phyloP scores from a whole-genome alignment of 345 rosid genomes.

The Stellera chamaejasme region DNA sequence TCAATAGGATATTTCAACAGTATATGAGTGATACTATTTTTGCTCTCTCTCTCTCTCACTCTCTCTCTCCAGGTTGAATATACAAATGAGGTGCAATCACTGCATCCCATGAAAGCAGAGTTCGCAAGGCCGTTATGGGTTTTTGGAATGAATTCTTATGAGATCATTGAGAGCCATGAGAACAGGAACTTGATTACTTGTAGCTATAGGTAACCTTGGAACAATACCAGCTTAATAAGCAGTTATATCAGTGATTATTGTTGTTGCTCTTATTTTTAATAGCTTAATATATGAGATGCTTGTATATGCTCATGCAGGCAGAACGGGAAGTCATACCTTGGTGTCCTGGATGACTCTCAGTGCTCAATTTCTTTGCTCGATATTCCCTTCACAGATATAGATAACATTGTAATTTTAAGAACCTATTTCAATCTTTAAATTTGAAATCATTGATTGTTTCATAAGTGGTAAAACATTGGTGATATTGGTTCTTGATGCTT shows the following conservation, averaged over 20 bases:
- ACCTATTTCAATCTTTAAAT: constrained; percentile 7
- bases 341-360: constrained; percentile 55
- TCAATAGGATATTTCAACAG: too few species aligned
- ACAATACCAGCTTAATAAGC: constrained; percentile 10
- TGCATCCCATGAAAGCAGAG: constrained; percentile 70
- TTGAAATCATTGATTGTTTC: constrained; percentile 3
- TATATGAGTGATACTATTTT: background rate
- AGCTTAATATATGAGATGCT: constrained; percentile 6
- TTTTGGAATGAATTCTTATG: constrained; percentile 79
- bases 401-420: constrained; percentile 49
- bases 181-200: constrained; percentile 66
- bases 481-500: constrained; percentile 7
- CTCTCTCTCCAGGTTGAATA: constrained; percentile 52
- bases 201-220: constrained; percentile 59
- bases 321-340: constrained; percentile 82
- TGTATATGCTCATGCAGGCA: constrained; percentile 48
- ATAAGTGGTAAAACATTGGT: constrained; percentile 5
- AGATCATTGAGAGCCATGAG: constrained; percentile 43
- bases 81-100: constrained; percentile 41
- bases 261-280: background rate
- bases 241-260: constrained; percentile 4
- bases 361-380: constrained; percentile 63
- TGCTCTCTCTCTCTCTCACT: constrained; percentile 2
- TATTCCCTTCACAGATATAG: constrained; percentile 82
- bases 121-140: constrained; percentile 82